These are phyloP conservation scores for Cladorrhinum sp. DNA, from an alignment of 2,329 filamentous ascomycete genomes.

Conservation along the genomic window DNA sequence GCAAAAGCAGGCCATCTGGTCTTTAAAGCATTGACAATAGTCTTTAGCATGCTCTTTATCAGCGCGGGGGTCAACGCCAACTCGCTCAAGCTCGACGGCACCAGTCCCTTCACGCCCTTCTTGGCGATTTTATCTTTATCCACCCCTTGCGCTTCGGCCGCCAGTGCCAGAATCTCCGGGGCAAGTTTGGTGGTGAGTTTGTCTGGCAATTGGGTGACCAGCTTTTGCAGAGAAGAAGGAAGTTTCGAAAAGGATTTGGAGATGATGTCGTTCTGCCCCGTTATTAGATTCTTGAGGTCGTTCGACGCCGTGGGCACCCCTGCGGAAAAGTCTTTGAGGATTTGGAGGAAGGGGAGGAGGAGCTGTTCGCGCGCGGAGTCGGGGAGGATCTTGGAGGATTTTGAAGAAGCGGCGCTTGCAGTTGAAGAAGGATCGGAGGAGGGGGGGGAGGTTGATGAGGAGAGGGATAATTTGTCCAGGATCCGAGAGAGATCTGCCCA, in stretches of 20 bases:
- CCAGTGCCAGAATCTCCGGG: slow-evolving; percentile 78
- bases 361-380: slow-evolving; percentile 66
- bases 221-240: slow-evolving; percentile 76
- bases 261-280: slow-evolving; percentile 61
- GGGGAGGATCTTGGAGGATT: slow-evolving; percentile 4
- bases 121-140: slow-evolving; percentile 46
- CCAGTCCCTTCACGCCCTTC: slow-evolving; percentile 46
- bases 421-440: not conserved
- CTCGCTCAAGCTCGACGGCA: slow-evolving; percentile 71
- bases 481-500: slow-evolving; percentile 73
- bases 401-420: not conserved
- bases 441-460: slow-evolving; percentile 43
- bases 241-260: slow-evolving; percentile 62
- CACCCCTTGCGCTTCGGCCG: slow-evolving; percentile 69
- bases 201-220: slow-evolving; percentile 78
- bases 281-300: slow-evolving; percentile 68
- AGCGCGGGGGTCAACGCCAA: slow-evolving; percentile 81
- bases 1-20: slow-evolving; percentile 86
- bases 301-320: slow-evolving; percentile 91
- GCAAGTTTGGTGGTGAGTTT: slow-evolving; percentile 74
- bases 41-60: slow-evolving; percentile 76
- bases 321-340: slow-evolving; percentile 88
- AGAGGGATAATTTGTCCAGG: slow-evolving; percentile 80
- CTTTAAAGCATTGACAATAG: slow-evolving; percentile 87
- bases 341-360: slow-evolving; percentile 78